A percentile compares a stretch with the other conserved stretches of the same genome.
These are phyloP conservation scores for Talaromyces borbonicus DNA, from an alignment of 495 filamentous ascomycete species.

Conservation along the genomic window DNA sequence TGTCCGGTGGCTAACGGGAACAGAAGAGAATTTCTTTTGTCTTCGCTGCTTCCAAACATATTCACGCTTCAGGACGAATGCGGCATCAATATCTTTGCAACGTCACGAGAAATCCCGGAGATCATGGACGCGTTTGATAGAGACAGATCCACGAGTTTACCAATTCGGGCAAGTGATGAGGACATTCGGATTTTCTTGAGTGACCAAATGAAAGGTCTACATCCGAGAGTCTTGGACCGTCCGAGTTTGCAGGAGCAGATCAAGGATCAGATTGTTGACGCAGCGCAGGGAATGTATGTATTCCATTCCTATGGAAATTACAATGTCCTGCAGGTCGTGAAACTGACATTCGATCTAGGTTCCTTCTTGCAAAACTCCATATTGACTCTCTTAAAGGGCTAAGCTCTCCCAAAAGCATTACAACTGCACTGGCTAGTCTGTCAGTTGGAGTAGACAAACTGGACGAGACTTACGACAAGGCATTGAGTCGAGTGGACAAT, in stretches of 20 bases:
- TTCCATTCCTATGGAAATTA: background rate
- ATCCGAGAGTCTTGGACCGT: background rate
- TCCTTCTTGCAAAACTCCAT: conserved; percentile 8
- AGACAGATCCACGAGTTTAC: conserved; percentile 11
- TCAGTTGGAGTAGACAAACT: background rate
- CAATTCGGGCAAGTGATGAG: conserved; percentile 27
- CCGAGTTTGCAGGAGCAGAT: conserved; percentile 2
- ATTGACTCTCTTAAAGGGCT: background rate
- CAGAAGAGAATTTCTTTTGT: conserved; percentile 7
- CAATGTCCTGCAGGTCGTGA: background rate
- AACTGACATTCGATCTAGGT: conserved; percentile 9
- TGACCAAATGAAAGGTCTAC: conserved; percentile 7
- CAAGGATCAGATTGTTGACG: background rate
- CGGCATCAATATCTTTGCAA: conserved; percentile 15
- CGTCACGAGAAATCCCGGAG: conserved; percentile 27
- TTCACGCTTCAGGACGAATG: conserved; percentile 6
- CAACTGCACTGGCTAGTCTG: background rate
- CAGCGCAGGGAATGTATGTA: conserved; percentile 10
- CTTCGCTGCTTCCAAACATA: conserved; percentile 10
- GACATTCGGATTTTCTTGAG: conserved; percentile 26
- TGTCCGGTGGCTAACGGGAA: conserved; percentile 5
- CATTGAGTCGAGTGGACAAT: conserved; percentile 6
- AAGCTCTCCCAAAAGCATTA: background rate
- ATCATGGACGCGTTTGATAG: conserved; percentile 19
- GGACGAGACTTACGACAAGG: conserved; percentile 8